Evolutionary conservation across 352 stramenopile genomes (phyloP), one percentile per base, ranked within the genome.

Genomic region (Globisporangium alternatum): DNA sequence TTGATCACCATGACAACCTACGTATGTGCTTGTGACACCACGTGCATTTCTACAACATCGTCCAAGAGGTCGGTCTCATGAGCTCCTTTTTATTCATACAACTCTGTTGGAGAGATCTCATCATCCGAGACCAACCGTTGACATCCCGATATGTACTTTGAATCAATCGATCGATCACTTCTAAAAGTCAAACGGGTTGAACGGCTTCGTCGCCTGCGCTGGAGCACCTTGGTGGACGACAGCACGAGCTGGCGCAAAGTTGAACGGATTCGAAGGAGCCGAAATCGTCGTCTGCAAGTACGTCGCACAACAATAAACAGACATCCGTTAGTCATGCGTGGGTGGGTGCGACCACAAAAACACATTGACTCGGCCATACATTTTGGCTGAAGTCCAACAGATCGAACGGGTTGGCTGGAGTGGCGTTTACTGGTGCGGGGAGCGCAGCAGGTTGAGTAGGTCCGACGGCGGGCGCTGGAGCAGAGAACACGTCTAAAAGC

Each of bases 101-200:
- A 3, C 33, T 39, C 33, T 12, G 10, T 39, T 12, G 33, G 33
- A 39, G 33, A 39, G 33, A 39, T 39, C 12, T 39, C 33, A 39
- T 12, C 33, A 39, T 13, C 33, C 7, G 10, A 39, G 33, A 39
- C 33, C 25, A 2, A 39, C 33, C 33, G 33, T 12, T 7, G 33
- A 39, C 33, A 7, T 39, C 10, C 10, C 33, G 7, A 39, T 12
- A 39, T 39, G 33, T 39, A 12, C 33, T 39, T 28, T 39, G 33
- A 39, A 39, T 12, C 8, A 7, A 12, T 39, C 33, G 33, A 5
- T 39, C 33, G 7, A 7, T 12, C 33, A 39, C 53, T n/a, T 37
- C 47, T 66, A 86, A 21, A 83, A 72, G 48, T 86, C 77, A 53
- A 86, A 86, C 22, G 77, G 77, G 44, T 86, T 86, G 53, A 77